Conservation (phyloP, 2,329 filamentous ascomycete genomes). For the Calycina marina region DNA sequence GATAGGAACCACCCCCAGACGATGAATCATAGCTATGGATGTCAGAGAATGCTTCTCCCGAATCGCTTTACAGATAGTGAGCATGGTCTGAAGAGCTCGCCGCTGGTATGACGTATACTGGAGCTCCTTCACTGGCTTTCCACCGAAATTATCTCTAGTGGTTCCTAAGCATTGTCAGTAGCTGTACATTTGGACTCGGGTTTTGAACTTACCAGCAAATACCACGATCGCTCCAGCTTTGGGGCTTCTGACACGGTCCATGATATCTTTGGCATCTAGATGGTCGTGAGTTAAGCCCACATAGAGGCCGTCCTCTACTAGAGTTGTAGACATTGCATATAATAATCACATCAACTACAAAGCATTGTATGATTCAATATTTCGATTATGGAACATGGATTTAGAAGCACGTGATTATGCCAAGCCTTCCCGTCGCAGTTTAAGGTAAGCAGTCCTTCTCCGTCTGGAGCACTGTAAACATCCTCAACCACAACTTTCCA, state of each 20-base stretch:
- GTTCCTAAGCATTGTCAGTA: slow-evolving; percentile 54
- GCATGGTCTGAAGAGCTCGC: slow-evolving; percentile 54
- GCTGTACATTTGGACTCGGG: too few species aligned
- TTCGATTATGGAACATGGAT: too few species aligned
- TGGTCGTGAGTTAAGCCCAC: slow-evolving; percentile 52
- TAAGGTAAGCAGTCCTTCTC: too few species aligned
- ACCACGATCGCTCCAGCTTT: slow-evolving; percentile 63
- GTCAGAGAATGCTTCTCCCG: slow-evolving; percentile 47
- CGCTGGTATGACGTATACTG: slow-evolving; percentile 62
- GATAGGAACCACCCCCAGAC: slow-evolving; percentile 72
- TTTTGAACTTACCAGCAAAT: slow-evolving; percentile 56
- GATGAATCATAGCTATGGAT: slow-evolving; percentile 68
- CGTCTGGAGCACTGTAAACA: too few species aligned
- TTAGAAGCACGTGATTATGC: too few species aligned
- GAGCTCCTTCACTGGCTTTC: slow-evolving; percentile 58
- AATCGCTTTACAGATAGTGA: slow-evolving; percentile 44
- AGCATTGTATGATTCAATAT: too few species aligned
- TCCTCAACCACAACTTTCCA: too few species aligned
- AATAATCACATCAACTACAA: not conserved
- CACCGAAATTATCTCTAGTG: slow-evolving; percentile 60
- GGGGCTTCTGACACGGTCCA: slow-evolving; percentile 56
- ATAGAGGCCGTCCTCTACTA: slow-evolving; percentile 38
- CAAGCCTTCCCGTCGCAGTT: too few species aligned
- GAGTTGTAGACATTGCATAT: slow-evolving; percentile 27
- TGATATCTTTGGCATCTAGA: slow-evolving; percentile 41